Conservation (phyloP, 2,329 filamentous ascomycete genomes). For the Aureobasidium sp. region DNA sequence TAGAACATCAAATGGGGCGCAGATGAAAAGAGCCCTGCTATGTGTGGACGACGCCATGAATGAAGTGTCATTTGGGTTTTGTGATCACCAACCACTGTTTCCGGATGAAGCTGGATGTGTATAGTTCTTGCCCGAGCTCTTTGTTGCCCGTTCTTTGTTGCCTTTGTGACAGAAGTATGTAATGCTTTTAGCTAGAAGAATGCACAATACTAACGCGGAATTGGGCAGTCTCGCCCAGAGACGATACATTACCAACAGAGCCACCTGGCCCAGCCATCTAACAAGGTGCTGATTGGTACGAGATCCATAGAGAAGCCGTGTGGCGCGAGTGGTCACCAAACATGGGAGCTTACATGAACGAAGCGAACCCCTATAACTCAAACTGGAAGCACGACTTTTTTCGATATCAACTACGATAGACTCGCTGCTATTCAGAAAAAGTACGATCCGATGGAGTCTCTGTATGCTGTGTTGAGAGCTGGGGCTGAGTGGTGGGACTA, state of each 20-base stretch:
- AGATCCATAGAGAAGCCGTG: background rate
- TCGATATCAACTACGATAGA: constrained; percentile 28
- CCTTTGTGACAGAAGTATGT: too few relatives aligned
- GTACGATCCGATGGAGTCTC: constrained; percentile 26
- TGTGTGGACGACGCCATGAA: background rate
- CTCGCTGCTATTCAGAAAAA: constrained; percentile 28
- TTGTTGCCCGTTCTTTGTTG: background rate
- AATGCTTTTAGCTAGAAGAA: too few relatives aligned
- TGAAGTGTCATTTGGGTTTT: background rate
- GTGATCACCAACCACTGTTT: background rate
- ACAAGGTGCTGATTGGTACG: background rate
- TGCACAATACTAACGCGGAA: too few relatives aligned
- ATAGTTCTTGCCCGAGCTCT: background rate
- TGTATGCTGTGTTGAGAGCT: background rate
- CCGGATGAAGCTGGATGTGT: background rate
- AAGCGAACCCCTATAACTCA: constrained; percentile 33
- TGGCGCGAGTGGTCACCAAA: constrained; percentile 34
- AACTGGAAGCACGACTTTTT: constrained; percentile 32
- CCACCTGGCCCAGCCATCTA: constrained; percentile 19
- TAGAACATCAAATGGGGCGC: too few relatives aligned
- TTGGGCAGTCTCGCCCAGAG: background rate
- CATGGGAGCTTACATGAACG: constrained; percentile 41
- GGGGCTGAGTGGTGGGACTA: background rate
- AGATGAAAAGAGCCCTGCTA: background rate
- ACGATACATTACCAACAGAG: background rate